These are phyloP conservation scores for Urtica urens DNA, from an alignment of 306 rosid genomes.

Conservation along the genomic window DNA sequence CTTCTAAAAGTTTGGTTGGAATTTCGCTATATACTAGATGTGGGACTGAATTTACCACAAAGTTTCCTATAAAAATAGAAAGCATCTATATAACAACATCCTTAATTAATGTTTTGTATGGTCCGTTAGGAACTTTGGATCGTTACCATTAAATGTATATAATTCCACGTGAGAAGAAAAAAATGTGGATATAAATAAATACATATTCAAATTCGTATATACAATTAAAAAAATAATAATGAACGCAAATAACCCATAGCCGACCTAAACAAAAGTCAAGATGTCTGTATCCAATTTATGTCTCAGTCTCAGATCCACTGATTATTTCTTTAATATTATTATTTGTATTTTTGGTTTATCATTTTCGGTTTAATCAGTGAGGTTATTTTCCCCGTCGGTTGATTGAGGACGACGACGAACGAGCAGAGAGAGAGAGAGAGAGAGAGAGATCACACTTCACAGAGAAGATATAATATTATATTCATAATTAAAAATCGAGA, in stretches of 20 bases:
- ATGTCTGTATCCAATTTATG: no score
- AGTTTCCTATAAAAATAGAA: neutral
- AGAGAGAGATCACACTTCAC: neutral
- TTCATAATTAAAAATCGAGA: neutral
- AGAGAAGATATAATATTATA: neutral
- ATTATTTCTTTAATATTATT: no score
- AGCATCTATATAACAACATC: neutral
- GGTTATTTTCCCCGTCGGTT: neutral
- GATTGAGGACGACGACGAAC: neutral
- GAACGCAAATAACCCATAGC: neutral
- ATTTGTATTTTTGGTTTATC: no score
- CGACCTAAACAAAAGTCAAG: neutral
- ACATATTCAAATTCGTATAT: neutral
- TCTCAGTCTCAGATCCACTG: no score
- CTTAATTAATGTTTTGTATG: neutral
- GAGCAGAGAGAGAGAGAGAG: no score
- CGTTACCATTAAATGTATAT: neutral
- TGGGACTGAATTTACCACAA: neutral
- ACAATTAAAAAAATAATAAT: neutral
- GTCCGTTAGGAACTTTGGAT: neutral
- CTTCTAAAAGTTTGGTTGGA: neutral
- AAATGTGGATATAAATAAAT: neutral
- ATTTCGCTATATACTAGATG: no score
- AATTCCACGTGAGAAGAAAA: neutral
- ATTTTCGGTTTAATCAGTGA: no score